Evolutionary conservation across 2,329 filamentous ascomycete species (phyloP), one percentile per base, ranked within the genome.

Genomic region (Phaeosphaeriaceae sp.): DNA sequence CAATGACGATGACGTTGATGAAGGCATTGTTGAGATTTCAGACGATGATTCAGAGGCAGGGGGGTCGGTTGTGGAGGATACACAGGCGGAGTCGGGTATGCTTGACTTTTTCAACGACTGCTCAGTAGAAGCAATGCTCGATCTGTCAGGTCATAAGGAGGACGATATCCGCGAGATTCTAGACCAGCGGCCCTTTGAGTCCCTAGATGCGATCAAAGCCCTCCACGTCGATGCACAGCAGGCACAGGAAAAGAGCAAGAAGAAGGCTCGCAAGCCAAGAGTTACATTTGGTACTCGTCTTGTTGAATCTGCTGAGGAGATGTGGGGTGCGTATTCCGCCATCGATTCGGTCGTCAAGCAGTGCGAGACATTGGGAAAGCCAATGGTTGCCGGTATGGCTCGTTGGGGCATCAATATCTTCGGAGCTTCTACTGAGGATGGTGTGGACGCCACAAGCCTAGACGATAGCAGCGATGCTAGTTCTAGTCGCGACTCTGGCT

Each of bases 21-120:
- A 70, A 40, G 69, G 63, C 4, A 66, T 71, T 26, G 58, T 68
- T n/a, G 66, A 72, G 16, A 62, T 70, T 2, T 67, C 72, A 9
- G 71, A 72, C 13, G 70, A 73, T 28, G 76, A 81, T 15, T 78
- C 79, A 1, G 78, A 79, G 11, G 72, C 72, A 12, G 76, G 78
- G 3, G 44, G 34, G 4, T 57, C 52, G 20, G 63, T 52, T 6
- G 56, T 50, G 12, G 66, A 72, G 8, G 63, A 56, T 20, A 51
- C 41, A 15, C 60, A 68, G 23, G 68, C 84, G 33, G 79, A 84
- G 23, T 66, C 65, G 4, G 81, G 81, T 46, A 83, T 97, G 6
- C 77, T 97, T 21, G 81, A 86, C 6, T 95, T 92, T 64, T 86
- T 99, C 72, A 97, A 97, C 66, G 85, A 81, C 0, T 94, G 90